Conservation (phyloP, 352 stramenopile genomes). For the Pythium rhizo-oryzae region DNA sequence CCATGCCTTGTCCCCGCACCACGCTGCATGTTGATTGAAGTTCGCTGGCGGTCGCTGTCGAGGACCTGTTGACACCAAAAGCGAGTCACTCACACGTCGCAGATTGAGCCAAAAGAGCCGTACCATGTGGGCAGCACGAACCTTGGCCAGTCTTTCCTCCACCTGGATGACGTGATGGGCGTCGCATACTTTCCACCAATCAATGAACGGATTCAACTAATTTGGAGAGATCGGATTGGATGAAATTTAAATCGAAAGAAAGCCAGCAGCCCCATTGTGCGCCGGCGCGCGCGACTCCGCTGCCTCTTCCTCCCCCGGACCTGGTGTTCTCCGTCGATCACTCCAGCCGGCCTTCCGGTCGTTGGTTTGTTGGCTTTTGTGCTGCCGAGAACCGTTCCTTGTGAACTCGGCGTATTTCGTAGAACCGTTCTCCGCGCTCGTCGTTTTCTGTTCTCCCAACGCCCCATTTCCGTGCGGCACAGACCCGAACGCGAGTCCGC, state of each 20-base stretch:
- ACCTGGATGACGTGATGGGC: slow-evolving; percentile 4
- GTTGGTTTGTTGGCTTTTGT: background rate
- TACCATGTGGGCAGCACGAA: slow-evolving; percentile 11
- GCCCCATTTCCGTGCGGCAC: too few relatives aligned
- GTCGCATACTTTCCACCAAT: background rate
- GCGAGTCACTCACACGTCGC: slow-evolving; percentile 2
- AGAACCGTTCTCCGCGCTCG: background rate
- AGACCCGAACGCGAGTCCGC: too few relatives aligned
- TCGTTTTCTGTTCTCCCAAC: background rate
- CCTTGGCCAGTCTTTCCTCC: slow-evolving; percentile 2
- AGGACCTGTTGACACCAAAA: background rate
- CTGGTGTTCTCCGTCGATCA: background rate
- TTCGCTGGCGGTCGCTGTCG: background rate
- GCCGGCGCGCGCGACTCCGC: background rate
- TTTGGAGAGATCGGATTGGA: background rate
- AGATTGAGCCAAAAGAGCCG: slow-evolving; percentile 5
- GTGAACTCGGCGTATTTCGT: background rate
- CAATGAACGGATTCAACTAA: background rate
- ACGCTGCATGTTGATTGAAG: background rate
- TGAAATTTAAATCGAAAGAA: slow-evolving; percentile 2
- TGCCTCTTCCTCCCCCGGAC: background rate
- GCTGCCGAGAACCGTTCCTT: background rate
- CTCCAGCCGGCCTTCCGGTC: background rate
- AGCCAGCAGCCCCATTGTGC: slow-evolving; percentile 1
- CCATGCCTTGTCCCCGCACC: background rate